Evolutionary conservation across 306 rosid species (phyloP).

Genomic region (Begonia peltatifolia): DNA sequence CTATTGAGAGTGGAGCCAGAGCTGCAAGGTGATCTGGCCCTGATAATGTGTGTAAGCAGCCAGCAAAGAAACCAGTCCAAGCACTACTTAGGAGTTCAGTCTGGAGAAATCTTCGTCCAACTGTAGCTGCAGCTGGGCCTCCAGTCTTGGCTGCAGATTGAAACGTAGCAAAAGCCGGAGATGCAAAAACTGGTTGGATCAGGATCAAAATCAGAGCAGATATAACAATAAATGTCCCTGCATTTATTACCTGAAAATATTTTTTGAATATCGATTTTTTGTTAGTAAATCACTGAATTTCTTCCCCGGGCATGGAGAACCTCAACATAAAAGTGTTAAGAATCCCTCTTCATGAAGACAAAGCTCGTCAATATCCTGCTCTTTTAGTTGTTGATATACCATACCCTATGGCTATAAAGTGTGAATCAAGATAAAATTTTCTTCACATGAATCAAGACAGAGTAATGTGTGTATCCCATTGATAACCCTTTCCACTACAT

Average conservation of each 20-base stretch:
- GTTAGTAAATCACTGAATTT: not conserved
- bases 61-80: conserved; percentile 92
- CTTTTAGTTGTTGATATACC: not conserved
- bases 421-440: too few relatives aligned
- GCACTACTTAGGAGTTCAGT: conserved; percentile 72
- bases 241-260: not conserved
- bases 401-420: not conserved
- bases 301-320: too few relatives aligned
- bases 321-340: not conserved
- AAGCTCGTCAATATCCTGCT: not conserved
- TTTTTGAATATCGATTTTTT: not conserved
- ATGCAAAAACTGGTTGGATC: conserved; percentile 67
- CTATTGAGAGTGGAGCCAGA: conserved; percentile 45
- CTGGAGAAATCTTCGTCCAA: conserved; percentile 50
- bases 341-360: not conserved
- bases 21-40: conserved; percentile 99
- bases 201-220: conserved; percentile 49
- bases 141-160: conserved; percentile 40
- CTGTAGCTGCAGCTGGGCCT: conserved; percentile 8
- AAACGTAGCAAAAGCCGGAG: conserved; percentile 71
- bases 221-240: not conserved
- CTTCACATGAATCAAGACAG: too few relatives aligned
- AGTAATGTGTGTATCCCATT: conserved; percentile 4
- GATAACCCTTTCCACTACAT: conserved; percentile 6
- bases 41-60: conserved; percentile 89